Evolutionary conservation across 2,329 filamentous ascomycete genomes (phyloP).

Genomic region (Colletotrichum sp.): DNA sequence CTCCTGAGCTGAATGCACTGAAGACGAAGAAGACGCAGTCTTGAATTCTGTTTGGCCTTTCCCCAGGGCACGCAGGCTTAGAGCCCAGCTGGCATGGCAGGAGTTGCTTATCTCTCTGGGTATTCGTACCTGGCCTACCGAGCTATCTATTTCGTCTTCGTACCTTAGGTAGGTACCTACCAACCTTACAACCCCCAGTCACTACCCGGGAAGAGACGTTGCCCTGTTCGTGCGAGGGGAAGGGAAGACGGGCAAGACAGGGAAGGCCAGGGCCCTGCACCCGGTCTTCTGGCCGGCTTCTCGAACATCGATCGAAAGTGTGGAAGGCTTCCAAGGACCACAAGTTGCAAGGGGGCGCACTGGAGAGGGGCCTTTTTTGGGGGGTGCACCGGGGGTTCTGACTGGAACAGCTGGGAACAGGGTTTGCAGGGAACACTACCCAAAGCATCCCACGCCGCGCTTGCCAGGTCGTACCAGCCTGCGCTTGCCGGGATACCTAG

Average conservation of each 20-base stretch:
- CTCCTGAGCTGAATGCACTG: neutral
- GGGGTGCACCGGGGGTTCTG: neutral
- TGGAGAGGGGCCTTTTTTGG: neutral
- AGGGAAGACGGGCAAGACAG: neutral
- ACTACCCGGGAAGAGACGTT: too few species aligned
- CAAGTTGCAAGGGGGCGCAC: neutral
- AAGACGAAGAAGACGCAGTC: neutral
- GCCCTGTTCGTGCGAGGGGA: neutral
- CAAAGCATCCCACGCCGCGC: neutral
- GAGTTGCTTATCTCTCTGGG: neutral
- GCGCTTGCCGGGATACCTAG: neutral
- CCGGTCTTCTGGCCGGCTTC: slow-evolving; percentile 19
- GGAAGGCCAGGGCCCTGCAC: neutral
- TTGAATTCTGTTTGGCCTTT: neutral
- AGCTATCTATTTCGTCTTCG: too few species aligned
- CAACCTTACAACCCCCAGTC: neutral
- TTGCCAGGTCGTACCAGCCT: neutral
- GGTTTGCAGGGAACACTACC: slow-evolving; percentile 14
- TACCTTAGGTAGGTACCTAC: neutral
- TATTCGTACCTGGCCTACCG: neutral
- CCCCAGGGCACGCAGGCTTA: neutral
- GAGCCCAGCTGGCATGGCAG: neutral
- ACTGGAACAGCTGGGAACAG: slow-evolving; percentile 19
- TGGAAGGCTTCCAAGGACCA: slow-evolving; percentile 12
- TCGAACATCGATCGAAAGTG: slow-evolving; percentile 24